Conservation (phyloP, 2,329 filamentous ascomycete genomes). For the Talaromyces atroroseus region DNA sequence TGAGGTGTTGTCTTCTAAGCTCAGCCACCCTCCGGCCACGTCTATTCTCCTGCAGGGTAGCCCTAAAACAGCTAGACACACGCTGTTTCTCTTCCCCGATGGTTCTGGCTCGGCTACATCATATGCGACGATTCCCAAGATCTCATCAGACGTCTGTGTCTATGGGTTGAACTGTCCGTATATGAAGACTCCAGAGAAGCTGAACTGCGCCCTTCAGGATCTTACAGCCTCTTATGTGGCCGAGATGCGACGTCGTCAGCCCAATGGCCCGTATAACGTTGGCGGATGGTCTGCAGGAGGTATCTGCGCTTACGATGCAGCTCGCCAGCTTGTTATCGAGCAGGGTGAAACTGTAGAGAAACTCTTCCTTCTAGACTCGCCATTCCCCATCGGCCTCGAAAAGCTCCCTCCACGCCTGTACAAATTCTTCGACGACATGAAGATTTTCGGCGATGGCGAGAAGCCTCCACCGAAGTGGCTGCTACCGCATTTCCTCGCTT, state of each 20-base stretch:
- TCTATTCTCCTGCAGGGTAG: slow-evolving; percentile 41
- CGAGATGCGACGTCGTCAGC: slow-evolving; percentile 45
- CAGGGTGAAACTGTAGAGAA: slow-evolving; percentile 54
- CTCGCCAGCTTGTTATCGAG: slow-evolving; percentile 52
- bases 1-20: slow-evolving; percentile 15
- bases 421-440: slow-evolving; percentile 44
- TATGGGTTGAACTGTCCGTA: slow-evolving; percentile 43
- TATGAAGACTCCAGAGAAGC: slow-evolving; percentile 37
- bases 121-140: slow-evolving; percentile 38
- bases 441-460: slow-evolving; percentile 43
- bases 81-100: slow-evolving; percentile 41
- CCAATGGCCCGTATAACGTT: slow-evolving; percentile 56
- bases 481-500: slow-evolving; percentile 48
- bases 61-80: slow-evolving; percentile 38
- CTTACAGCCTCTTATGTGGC: slow-evolving; percentile 35
- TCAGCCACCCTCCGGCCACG: slow-evolving; percentile 34
- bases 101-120: slow-evolving; percentile 45
- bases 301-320: slow-evolving; percentile 64
- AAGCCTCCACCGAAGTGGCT: slow-evolving; percentile 45
- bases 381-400: slow-evolving; percentile 63
- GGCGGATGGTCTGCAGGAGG: slow-evolving; percentile 74
- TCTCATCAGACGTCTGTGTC: slow-evolving; percentile 37
- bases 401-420: slow-evolving; percentile 55
- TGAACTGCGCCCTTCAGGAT: slow-evolving; percentile 31
- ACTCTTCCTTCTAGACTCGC: slow-evolving; percentile 62